These are phyloP conservation scores for Penicillium occitanis DNA, from an alignment of 2,329 filamentous ascomycete genomes.

Conservation along the genomic window DNA sequence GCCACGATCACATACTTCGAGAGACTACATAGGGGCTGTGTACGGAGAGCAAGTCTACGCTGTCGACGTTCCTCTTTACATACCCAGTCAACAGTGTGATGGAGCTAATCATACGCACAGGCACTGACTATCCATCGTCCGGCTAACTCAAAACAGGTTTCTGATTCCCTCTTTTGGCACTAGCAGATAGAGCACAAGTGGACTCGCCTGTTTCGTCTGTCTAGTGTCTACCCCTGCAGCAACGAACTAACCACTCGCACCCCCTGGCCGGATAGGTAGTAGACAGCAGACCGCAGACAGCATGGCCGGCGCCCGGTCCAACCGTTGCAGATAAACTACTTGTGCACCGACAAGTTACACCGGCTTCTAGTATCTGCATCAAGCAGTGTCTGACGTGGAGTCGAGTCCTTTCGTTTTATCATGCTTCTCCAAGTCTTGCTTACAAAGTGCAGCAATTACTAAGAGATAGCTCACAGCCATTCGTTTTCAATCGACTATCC, in stretches of 20 bases:
- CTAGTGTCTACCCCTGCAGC: conserved; percentile 18
- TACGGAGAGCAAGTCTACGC: background rate
- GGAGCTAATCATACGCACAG: background rate
- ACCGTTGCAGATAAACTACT: conserved; percentile 15
- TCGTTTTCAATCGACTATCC: background rate
- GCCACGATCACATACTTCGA: background rate
- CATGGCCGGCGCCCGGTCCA: conserved; percentile 2
- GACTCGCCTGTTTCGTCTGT: conserved; percentile 8
- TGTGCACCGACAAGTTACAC: background rate
- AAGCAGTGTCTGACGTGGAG: conserved; percentile 10
- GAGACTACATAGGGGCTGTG: too few relatives aligned
- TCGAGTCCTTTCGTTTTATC: background rate
- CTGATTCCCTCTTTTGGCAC: background rate
- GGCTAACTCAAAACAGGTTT: conserved; percentile 12
- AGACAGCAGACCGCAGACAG: background rate
- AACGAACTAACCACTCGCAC: conserved; percentile 7
- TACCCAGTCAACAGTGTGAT: background rate
- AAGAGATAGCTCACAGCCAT: background rate
- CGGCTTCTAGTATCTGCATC: conserved; percentile 1
- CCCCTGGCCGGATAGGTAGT: conserved; percentile 5
- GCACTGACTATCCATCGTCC: background rate
- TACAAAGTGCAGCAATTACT: background rate
- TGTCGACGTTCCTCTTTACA: background rate
- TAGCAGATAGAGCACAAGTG: background rate
- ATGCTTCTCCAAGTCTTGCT: conserved; percentile 1